Conservation (phyloP, 2,329 filamentous ascomycete species). For the Lithohypha guttulata region DNA sequence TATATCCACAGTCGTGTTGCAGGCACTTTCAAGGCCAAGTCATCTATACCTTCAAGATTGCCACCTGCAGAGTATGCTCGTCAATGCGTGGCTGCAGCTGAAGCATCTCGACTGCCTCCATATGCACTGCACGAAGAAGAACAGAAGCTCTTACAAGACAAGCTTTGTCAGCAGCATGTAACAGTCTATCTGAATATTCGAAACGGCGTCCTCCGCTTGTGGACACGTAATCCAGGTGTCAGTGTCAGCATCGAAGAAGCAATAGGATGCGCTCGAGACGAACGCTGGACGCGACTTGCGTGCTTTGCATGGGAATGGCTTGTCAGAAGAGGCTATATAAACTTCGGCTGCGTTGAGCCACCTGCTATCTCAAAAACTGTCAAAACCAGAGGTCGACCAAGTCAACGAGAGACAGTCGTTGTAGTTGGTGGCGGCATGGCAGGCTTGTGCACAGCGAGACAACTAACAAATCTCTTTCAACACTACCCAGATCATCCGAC, state of each 20-base stretch:
- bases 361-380: slow-evolving; percentile 35
- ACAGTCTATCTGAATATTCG: slow-evolving; percentile 93
- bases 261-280: slow-evolving; percentile 77
- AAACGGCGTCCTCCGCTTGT: slow-evolving; percentile 84
- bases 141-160: slow-evolving; percentile 65
- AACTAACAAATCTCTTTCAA: slow-evolving; percentile 73
- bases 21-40: slow-evolving; percentile 56
- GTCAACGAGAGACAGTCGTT: slow-evolving; percentile 61
- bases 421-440: slow-evolving; percentile 92
- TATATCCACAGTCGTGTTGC: slow-evolving; percentile 25
- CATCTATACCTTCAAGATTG: slow-evolving; percentile 71
- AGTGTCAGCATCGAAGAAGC: slow-evolving; percentile 76
- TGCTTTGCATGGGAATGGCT: slow-evolving; percentile 89
- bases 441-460: slow-evolving; percentile 81
- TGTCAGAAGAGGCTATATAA: slow-evolving; percentile 82
- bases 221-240: slow-evolving; percentile 76
- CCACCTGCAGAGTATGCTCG: slow-evolving; percentile 69
- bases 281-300: slow-evolving; percentile 79
- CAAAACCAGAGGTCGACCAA: slow-evolving; percentile 34
- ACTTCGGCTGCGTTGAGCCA: slow-evolving; percentile 83
- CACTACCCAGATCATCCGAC: slow-evolving; percentile 65
- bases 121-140: slow-evolving; percentile 80
- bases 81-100: slow-evolving; percentile 81
- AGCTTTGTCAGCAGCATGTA: slow-evolving; percentile 79
- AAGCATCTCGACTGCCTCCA: slow-evolving; percentile 79